Evolutionary conservation across 1,139 yeast genomes (phyloP).

Genomic region (Geotrichum fermentans): DNA sequence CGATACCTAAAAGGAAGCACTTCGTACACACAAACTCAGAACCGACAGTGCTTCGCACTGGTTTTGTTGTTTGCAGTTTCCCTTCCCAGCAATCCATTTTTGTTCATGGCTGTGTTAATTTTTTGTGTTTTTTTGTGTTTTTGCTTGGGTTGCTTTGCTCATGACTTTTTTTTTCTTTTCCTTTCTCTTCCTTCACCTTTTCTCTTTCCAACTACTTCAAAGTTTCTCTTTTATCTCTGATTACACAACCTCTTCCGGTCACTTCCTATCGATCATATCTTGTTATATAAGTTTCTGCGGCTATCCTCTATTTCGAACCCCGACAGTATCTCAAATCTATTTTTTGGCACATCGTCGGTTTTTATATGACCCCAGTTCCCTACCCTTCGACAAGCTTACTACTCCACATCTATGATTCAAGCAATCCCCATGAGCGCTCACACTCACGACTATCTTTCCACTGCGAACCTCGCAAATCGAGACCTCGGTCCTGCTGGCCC

Average conservation of each 20-base stretch:
- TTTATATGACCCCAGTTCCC: constrained; percentile 1
- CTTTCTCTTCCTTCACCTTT: not conserved
- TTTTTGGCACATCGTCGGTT: not conserved
- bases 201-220: not conserved
- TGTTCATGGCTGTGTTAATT: no score
- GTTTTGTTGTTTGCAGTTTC: no score
- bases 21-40: no score
- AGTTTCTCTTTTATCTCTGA: not conserved
- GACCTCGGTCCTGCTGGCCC: constrained; percentile 20
- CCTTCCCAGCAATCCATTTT: no score
- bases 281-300: no score
- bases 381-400: not conserved
- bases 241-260: not conserved
- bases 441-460: constrained; percentile 7
- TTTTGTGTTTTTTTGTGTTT: not conserved
- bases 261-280: not conserved
- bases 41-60: no score
- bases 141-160: not conserved
- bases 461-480: constrained; percentile 28
- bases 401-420: constrained; percentile 12
- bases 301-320: no score
- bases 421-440: constrained; percentile 11
- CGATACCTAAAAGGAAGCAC: no score
- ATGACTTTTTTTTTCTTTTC: not conserved
- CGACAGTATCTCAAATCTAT: no score